Base-by-base conservation (phyloP, 2,329 filamentous ascomycete species). In the Scedosporium minutisporum region DNA sequence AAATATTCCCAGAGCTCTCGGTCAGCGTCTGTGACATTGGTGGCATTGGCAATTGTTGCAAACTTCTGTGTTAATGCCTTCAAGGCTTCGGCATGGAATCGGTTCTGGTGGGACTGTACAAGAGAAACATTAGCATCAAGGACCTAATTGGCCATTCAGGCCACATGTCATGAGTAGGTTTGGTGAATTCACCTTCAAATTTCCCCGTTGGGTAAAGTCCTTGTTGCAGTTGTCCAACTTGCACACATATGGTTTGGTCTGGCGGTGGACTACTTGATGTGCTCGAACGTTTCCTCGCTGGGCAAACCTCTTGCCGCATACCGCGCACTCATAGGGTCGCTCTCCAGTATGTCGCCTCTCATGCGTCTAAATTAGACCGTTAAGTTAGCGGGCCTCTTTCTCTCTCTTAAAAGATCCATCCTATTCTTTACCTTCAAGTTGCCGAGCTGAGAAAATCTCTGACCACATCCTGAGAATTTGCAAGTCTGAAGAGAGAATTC, bases 311-410 rank as follows among this genome's bases (percentile, higher is more conserved):
- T 93, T 96, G 67, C 86, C 87, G 72, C 93, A 96, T 44, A 86
- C 81, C 29, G 88, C 84, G 75, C 93, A 96, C 42, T 82, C 80
- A 71, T 90, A 96, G 0, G 93, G 93, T 65, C 88, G 88, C 72
- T 96, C 91, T 55, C 92, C 91, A 3, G 90, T 93, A 76, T 97
- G 93, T 57, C 91, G 85, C 65, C 91, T 85, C 72, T 93, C 87
- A 73, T 97, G 93, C 9, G 91, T 96, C 86, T 92, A 6, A 58
- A 4, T 25, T 14, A 55, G 23, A 16, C 23, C 7, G 2, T 18
- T 5, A 23, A 27, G 51, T 48, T 48, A 23, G 44, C 21, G 16
- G 44, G n/a, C 1, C 44, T 48, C 6, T 6, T 48, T 23, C 16
- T 21, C 44, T 23, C 10, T 38, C 33, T 12, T 10, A 1, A 46